Evolutionary conservation across 2,329 filamentous ascomycete genomes (phyloP), one percentile per base, ranked within the genome.

Genomic region (Diaporthe citrichinensis): DNA sequence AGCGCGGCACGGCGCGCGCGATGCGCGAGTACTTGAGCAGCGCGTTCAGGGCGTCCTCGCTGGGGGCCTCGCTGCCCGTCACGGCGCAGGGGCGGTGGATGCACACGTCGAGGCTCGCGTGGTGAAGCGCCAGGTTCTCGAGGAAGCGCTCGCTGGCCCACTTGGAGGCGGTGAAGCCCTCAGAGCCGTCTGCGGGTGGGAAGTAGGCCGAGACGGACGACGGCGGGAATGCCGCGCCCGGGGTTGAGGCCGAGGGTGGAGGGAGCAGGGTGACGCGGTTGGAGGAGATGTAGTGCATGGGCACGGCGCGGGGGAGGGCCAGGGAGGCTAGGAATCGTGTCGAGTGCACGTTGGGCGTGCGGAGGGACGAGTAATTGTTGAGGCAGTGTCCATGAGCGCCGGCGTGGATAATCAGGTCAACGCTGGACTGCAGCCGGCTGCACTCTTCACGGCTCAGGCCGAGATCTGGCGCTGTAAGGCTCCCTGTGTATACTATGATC

Each of bases 401-500:
- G 71, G 82, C 84, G 80, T 90, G 92, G 31, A 94, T 87, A 61
- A 93, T 87, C n/a, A 81, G 78, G 34, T 72, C 69, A 39, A 49
- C 69, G 17, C 49, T 20, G 51, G 36, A n/a, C 23, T 51, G 46
- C 17, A 72, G 69, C 53, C 36, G 34, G 17, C 8, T 17, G 7
- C n/a, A 53, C 14, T 51, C 67, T 28, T 57, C 49, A 3, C 49
- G 57, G 68, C 44, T 46, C 20, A 72, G 69, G 9, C 69, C 69
- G 7, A 72, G 69, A 36, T 41, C 9, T 44, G 69, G 51, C 17
- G 23, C n/a, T 3, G 69, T 23, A 25, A 72, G 55, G 41, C 55
- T 51, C 9, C 69, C 69, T 8, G 39, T 10, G 39, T 59, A 58
- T 23, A 28, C 36, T 34, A 36, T 34, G 53, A 72, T 46, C 53